These are phyloP conservation scores for Aphanomyces cochlioides DNA, from an alignment of 352 stramenopile species.

Conservation along the genomic window DNA sequence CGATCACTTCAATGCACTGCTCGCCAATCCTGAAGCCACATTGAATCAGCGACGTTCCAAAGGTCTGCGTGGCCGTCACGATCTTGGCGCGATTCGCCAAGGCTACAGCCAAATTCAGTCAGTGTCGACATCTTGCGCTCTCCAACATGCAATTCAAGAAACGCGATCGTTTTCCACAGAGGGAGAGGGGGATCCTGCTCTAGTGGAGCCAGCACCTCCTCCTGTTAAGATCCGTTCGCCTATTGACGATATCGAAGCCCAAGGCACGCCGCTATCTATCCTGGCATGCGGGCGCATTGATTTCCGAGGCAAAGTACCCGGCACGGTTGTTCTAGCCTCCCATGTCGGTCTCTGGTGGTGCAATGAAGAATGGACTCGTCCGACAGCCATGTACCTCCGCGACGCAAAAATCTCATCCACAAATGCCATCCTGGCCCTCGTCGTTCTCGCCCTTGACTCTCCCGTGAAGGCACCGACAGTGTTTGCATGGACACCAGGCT, in stretches of 20 bases:
- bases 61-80: conserved; percentile 43
- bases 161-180: conserved; percentile 18
- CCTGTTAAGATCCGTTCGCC: neutral
- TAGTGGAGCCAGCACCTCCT: conserved; percentile 1
- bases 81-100: conserved; percentile 54
- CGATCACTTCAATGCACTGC: conserved; percentile 72
- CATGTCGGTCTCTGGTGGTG: conserved; percentile 11
- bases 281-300: conserved; percentile 44
- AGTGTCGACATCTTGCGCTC: conserved; percentile 51
- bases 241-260: neutral
- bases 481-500: conserved; percentile 66
- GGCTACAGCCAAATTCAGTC: conserved; percentile 79
- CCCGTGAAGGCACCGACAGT: conserved; percentile 51
- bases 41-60: neutral
- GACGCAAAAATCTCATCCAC: conserved; percentile 51
- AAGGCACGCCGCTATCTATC: conserved; percentile 44
- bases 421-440: conserved; percentile 55
- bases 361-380: conserved; percentile 44
- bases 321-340: conserved; percentile 1
- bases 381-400: conserved; percentile 51
- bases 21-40: conserved; percentile 1
- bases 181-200: conserved; percentile 10
- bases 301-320: conserved; percentile 23
- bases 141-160: conserved; percentile 42
- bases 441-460: conserved; percentile 61